Conservation (phyloP, 306 rosid species). For the Inga laurina region DNA sequence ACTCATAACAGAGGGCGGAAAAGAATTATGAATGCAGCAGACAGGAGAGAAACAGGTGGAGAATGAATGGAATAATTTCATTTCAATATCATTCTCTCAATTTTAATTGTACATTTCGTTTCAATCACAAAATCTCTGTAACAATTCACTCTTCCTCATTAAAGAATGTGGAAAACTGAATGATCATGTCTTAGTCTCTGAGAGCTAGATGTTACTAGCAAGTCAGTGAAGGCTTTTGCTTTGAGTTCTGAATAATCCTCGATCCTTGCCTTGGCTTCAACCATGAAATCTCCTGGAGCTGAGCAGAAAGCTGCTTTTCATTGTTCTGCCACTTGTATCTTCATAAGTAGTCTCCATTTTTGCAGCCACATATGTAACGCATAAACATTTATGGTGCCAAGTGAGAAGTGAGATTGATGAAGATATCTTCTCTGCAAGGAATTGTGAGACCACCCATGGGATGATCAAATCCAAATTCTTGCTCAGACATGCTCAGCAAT, state of each 20-base stretch:
- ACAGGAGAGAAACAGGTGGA: background rate
- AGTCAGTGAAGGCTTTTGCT: background rate
- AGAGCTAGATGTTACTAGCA: background rate
- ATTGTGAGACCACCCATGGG: constrained; percentile 47
- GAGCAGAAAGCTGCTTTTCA: background rate
- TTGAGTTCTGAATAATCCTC: background rate
- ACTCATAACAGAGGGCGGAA: background rate
- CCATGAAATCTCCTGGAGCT: background rate
- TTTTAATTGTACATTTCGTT: background rate
- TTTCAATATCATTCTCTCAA: background rate
- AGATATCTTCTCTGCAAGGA: constrained; percentile 43
- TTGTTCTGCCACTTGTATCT: background rate
- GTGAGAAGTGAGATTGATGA: constrained; percentile 36
- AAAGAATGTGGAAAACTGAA: background rate
- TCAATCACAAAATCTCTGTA: constrained; percentile 12
- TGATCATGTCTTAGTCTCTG: background rate
- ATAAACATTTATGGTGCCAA: background rate
- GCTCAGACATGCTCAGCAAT: constrained; percentile 36
- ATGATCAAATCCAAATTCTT: constrained; percentile 46
- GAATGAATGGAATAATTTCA: background rate
- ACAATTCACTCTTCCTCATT: background rate
- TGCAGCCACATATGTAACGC: background rate
- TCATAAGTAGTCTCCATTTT: background rate
- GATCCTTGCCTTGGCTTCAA: background rate
- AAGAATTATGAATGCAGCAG: background rate